A percentile compares a stretch with the other conserved stretches of the same genome.
These are phyloP conservation scores for Chlamydomonas incerta DNA, from an alignment of 139 green algal species.

Conservation along the genomic window DNA sequence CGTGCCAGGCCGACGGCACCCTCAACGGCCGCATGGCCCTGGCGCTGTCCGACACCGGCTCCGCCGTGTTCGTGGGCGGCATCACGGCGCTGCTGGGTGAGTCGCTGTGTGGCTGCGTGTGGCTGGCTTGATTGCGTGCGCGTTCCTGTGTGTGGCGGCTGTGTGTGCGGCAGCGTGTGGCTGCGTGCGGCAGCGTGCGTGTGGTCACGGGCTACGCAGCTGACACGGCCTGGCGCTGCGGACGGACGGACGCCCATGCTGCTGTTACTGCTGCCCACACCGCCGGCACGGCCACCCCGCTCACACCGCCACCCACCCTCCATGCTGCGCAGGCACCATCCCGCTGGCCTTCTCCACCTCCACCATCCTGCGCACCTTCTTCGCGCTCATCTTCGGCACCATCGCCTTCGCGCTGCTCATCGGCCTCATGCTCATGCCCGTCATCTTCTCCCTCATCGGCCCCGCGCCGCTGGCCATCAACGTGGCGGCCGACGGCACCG, in stretches of 20 bases:
- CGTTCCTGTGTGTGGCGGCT: too few species aligned
- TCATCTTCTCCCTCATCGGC: conserved; percentile 47
- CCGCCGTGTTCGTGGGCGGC: conserved; percentile 54
- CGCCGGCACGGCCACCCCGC: too few species aligned
- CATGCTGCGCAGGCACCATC: conserved; percentile 3
- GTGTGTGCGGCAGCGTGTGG: too few species aligned
- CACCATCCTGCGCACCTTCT: conserved; percentile 62
- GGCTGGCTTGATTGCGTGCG: too few species aligned
- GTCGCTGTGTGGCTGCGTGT: not conserved
- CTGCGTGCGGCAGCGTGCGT: too few species aligned
- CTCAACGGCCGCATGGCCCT: conserved; percentile 42
- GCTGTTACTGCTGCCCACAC: too few species aligned
- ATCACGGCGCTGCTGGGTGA: conserved; percentile 46
- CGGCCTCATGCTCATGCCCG: conserved; percentile 59
- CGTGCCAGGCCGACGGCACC: conserved; percentile 33
- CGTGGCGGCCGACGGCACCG: too few species aligned
- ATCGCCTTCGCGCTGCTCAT: conserved; percentile 50
- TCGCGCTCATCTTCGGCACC: conserved; percentile 62
- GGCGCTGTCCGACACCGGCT: conserved; percentile 54
- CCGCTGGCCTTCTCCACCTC: conserved; percentile 40
- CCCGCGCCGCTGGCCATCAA: conserved; percentile 26
- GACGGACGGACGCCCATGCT: too few species aligned
- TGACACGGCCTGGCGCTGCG: too few species aligned
- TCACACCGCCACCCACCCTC: too few species aligned
- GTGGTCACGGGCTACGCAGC: too few species aligned